Evolutionary conservation across 352 stramenopile species (phyloP), one percentile per base, ranked within the genome.

Genomic region (Phytophthora cryptogea): DNA sequence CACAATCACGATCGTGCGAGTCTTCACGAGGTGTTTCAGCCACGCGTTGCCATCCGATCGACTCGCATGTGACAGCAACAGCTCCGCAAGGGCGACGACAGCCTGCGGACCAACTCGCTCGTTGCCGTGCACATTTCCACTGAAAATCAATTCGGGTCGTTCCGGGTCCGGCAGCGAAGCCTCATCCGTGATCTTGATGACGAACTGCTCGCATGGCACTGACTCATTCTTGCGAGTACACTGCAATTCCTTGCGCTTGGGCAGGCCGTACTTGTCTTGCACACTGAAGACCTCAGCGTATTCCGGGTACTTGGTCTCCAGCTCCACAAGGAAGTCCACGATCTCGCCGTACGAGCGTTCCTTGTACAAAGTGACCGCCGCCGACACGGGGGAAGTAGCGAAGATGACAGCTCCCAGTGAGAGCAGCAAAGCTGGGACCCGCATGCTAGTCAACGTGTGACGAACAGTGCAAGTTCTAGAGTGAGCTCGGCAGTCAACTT

Each of bases 141-240:
- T 97, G 54, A 98, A 91, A 57, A 98, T 97, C 1, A 98, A 78
- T 59, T 99, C 90, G 0, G 97, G 95, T 4, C 96, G 74, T 14
- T 78, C 58, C 0, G 80, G 55, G 7, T 90, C 77, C 2, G 78
- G 69, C 23, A 95, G 52, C 7, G 73, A 86, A 17, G 67, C 47
- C 48, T 91, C 68, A 41, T 96, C 79, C 8, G 88, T 96, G 68
- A 97, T 89, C 52, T 90, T 85, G 54, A 96, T 72, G 28, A 95
- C 76, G 51, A 89, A 94, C 51, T 95, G 84, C 42, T 84, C 68
- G 44, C 88, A 95, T 3, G 78, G 68, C 27, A 64, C 66, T 3
- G 54, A 74, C 17, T 65, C 43, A 8, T 73, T 70, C 8, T 65
- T 71, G 37, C 77, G 67, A 13, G 61, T 76, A 50, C 83, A 90